Evolutionary conservation across 495 filamentous ascomycete species (phyloP), one percentile per base, ranked within the genome.

Genomic region (Aspergillus diversus): DNA sequence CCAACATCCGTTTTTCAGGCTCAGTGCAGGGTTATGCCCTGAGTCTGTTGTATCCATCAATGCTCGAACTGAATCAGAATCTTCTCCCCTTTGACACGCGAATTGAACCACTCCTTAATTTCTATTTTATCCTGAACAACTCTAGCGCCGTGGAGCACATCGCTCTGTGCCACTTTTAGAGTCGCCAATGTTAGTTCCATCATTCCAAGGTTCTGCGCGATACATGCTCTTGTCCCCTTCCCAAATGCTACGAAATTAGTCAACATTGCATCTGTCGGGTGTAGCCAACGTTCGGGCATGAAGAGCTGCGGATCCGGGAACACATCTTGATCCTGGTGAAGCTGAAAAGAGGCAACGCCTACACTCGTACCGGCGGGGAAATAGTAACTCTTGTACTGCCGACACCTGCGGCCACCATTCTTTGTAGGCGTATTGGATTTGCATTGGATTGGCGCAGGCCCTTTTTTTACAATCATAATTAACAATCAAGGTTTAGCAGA

Each of bases 41-140:
- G 21, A 27, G 21, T 27, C 21, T 27, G 21, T 27, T 27, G 21
- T 27, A 27, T 27, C 21, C 21, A 27, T 27, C 21, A 27, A 27
- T 27, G 21, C 21, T 46, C 58, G 54, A 70, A 67, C 58, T 62
- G 57, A 7, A 73, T 64, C 42, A 69, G 35, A 49, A 77, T 72
- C 42, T 66, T 37, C 35, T 69, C 67, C 13, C 68, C 72, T 46
- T 69, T 71, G 17, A 76, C 64, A 32, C 63, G 71, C 5, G 73
- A 75, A 63, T 83, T 83, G 52, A 86, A 86, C 81, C 82, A 84
- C 62, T 86, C 76, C 52, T 68, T 63, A 33, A 81, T 74, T 63
- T 80, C 75, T 50, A 84, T 77, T 35, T 67, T 58, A 31, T 77
- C 69, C 33, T 71, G 57, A 13, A 73, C 66, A 12, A 68, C 62